These are phyloP conservation scores for Posidonia oceanica DNA, from an alignment of 116 monocot species.

Conservation along the genomic window DNA sequence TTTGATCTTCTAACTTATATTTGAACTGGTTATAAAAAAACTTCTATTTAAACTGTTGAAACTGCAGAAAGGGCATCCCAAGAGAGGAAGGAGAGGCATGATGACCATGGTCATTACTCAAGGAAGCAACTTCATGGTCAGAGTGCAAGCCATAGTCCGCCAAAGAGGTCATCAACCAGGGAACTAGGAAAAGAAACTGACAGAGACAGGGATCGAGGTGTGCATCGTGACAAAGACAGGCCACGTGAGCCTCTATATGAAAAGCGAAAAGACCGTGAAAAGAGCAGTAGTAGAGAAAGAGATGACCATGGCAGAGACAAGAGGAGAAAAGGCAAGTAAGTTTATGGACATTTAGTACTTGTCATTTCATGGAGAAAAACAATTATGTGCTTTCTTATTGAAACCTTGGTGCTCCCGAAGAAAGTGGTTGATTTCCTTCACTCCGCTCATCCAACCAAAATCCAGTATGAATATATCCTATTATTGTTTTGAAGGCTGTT, in stretches of 20 bases:
- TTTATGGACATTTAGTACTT: not conserved
- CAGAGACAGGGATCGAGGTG: not conserved
- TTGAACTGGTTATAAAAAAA: not conserved
- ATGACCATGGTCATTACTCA: conserved; percentile 24
- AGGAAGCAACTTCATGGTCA: conserved; percentile 49
- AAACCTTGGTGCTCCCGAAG: too few relatives aligned
- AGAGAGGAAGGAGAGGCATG: conserved; percentile 37
- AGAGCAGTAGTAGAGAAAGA: conserved; percentile 51
- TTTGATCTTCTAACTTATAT: not conserved
- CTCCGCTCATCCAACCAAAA: too few relatives aligned
- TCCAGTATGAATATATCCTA: too few relatives aligned
- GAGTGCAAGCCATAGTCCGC: conserved; percentile 74
- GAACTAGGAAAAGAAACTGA: conserved; percentile 27
- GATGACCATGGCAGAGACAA: conserved; percentile 46
- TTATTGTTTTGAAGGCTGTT: too few relatives aligned
- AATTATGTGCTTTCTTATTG: too few relatives aligned
- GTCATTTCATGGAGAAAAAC: too few relatives aligned
- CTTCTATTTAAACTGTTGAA: not conserved
- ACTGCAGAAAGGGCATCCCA: conserved; percentile 33
- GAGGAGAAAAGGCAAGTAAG: conserved; percentile 35
- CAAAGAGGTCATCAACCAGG: conserved; percentile 32
- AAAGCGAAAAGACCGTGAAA: conserved; percentile 41
- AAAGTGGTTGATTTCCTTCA: too few relatives aligned
- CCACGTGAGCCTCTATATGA: conserved; percentile 20
- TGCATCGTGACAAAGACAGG: conserved; percentile 4